phyloP scores from a whole-genome alignment of 768 basidiomycete genomes.

The Kwoniella shandongensis region DNA sequence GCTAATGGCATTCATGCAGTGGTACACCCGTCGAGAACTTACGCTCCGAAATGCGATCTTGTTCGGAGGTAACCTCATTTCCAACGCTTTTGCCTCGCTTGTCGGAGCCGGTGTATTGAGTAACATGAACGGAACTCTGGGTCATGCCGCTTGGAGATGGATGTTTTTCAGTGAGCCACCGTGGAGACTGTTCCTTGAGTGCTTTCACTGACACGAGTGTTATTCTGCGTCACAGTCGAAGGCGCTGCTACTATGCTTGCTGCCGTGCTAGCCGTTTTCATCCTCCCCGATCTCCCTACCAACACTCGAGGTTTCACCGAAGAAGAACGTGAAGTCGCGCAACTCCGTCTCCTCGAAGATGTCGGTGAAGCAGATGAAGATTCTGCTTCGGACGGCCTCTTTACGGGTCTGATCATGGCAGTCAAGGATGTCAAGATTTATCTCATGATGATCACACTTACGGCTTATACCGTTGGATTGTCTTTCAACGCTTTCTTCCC shows the following conservation, averaged over 20 bases:
- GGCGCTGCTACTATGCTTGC: conserved; percentile 66
- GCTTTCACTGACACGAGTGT: background rate
- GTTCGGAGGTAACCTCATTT: conserved; percentile 60
- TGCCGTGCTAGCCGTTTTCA: conserved; percentile 66
- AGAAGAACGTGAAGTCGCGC: conserved; percentile 49
- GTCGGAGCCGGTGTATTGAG: conserved; percentile 74
- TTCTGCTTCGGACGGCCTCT: conserved; percentile 53
- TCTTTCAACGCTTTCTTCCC: conserved; percentile 69
- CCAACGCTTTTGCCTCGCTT: conserved; percentile 77
- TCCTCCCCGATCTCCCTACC: conserved; percentile 53
- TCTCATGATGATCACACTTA: conserved; percentile 65
- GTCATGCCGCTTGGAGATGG: conserved; percentile 71
- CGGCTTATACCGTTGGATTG: conserved; percentile 62
- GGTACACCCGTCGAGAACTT: conserved; percentile 47
- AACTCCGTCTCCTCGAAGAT: conserved; percentile 40
- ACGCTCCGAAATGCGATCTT: conserved; percentile 44
- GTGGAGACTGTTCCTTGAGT: background rate
- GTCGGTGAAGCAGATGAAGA: conserved; percentile 60
- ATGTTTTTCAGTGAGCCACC: conserved; percentile 67
- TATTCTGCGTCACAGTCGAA: conserved; percentile 66
- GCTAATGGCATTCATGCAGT: conserved; percentile 14
- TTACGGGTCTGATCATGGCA: conserved; percentile 62
- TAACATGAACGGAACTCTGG: conserved; percentile 67
- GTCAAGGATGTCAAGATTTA: conserved; percentile 79
- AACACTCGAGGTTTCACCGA: conserved; percentile 50